A percentile compares a stretch with the other conserved stretches of the same genome.
These are phyloP conservation scores for Paramecium biaurelia DNA, from an alignment of 73 alveolate species.

Conservation along the genomic window DNA sequence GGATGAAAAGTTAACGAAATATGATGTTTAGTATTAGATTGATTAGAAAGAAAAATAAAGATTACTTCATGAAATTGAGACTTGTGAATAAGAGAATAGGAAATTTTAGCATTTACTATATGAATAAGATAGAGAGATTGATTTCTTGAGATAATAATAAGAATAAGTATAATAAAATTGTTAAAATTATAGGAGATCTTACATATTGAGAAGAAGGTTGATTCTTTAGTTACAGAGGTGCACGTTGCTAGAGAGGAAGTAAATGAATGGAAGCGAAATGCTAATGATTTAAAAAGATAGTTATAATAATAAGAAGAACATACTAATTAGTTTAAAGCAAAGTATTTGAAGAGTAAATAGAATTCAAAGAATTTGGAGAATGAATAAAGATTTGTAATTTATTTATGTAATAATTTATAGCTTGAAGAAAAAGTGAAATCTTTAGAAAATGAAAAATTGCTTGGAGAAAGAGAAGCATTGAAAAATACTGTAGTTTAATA, in stretches of 20 bases:
- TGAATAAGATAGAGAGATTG: conserved; percentile 31
- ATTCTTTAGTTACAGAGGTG: conserved; percentile 8
- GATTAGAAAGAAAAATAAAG: conserved; percentile 45
- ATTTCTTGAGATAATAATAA: neutral
- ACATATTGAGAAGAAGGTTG: conserved; percentile 46
- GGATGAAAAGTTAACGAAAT: neutral
- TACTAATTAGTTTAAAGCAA: neutral
- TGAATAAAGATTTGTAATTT: conserved; percentile 14
- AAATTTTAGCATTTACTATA: neutral
- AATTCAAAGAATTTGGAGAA: neutral
- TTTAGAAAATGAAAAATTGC: conserved; percentile 32
- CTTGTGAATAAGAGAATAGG: neutral
- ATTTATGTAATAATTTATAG: neutral
- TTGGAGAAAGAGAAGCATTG: conserved; percentile 47
- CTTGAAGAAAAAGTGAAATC: conserved; percentile 26
- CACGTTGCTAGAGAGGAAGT: conserved; percentile 1
- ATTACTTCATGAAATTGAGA: neutral
- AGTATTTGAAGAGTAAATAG: conserved; percentile 28
- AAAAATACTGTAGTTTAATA: neutral
- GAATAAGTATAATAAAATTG: neutral
- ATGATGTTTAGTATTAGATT: conserved; percentile 20
- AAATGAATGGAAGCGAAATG: neutral
- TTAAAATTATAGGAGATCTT: neutral
- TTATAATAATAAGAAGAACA: conserved; percentile 2
- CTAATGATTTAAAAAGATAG: neutral